Base-by-base conservation (phyloP, 305 asterid species). In the Fraxinus albicans region DNA sequence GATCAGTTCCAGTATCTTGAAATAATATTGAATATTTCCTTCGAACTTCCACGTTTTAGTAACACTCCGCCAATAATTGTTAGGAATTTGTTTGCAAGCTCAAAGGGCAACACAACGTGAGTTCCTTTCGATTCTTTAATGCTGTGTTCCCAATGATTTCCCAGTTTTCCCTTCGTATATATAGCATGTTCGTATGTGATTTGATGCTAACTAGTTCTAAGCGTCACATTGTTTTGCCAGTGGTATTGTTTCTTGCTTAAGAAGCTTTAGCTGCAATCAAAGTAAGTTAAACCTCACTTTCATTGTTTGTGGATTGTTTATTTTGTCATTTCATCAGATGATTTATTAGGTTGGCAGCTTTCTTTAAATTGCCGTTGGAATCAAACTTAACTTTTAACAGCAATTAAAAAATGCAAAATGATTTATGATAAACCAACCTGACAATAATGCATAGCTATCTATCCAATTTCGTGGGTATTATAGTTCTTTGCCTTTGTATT, bases 51-150 rank as follows among this genome's bases (percentile, higher is more conserved):
- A 29, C 17, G 6, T 78, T 73, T 80, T 34, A 19, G 29, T 75
- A 23, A 75, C 53, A 44, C 23, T 23, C 8, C 34, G 0, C 40
- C 19, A 10, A 33, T 34, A 6, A 12, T 34, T 50, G 23, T 29
- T 40, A 55, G 84, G 79, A 84, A 70, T 29, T 44, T 84, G 72
- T 78, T 81, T 82, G 15, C 72, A 73, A 35, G 74, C 76, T 81
- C 84, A 9, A 74, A 55, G 25, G 42, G 42, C 38, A 81, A 63
- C 19, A 73, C 65, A 21, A 23, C 76, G 80, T 77, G 47, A 58
- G 77, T 42, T 42, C 8, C 77, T 6, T 7, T 58, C 1, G 19
- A 50, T 44, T 13, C 25, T 47, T 77, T 79, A 13, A 15, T 53
- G 63, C 23, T 53, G 23, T 53, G 63, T 53, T 53, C 21, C 63